Conservation (phyloP, 495 filamentous ascomycete genomes). For the Xylaria flabelliformis region DNA sequence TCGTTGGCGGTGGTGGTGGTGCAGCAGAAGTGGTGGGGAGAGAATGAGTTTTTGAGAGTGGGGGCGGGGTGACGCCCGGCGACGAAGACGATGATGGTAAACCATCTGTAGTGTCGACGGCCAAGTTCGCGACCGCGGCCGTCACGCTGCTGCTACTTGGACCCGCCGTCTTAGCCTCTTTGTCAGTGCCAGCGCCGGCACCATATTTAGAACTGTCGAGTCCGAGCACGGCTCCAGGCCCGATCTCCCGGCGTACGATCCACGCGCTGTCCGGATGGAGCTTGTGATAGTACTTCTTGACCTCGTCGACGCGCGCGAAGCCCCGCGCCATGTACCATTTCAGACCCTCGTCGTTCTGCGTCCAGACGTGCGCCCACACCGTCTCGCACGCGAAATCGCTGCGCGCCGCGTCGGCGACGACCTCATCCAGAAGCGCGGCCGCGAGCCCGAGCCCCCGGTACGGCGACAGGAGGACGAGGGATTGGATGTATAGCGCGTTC, state of each 20-base stretch:
- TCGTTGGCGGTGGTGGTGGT: constrained; percentile 19
- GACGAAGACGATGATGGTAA: neutral
- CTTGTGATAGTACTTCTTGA: constrained; percentile 83
- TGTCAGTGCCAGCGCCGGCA: neutral
- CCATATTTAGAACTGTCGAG: constrained; percentile 7
- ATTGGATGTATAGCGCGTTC: constrained; percentile 82
- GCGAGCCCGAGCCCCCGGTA: constrained; percentile 84
- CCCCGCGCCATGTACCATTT: constrained; percentile 87
- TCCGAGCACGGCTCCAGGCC: constrained; percentile 23
- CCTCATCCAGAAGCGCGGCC: constrained; percentile 67
- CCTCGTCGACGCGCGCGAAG: constrained; percentile 62
- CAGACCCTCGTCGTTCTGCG: constrained; percentile 83
- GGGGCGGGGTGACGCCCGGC: constrained; percentile 3
- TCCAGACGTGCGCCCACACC: constrained; percentile 91
- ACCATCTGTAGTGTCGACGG: neutral
- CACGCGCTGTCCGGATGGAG: constrained; percentile 81
- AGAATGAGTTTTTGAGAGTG: neutral
- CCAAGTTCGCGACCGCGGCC: constrained; percentile 42
- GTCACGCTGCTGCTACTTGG: constrained; percentile 33
- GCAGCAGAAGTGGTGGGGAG: constrained; percentile 27
- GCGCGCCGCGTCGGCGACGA: constrained; percentile 54
- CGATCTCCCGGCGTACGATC: constrained; percentile 64
- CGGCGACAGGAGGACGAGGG: constrained; percentile 79
- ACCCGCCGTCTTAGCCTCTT: neutral
- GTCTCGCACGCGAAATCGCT: constrained; percentile 44